Conservation (phyloP, 495 filamentous ascomycete genomes). For the Trichoderma orchidacearum region DNA sequence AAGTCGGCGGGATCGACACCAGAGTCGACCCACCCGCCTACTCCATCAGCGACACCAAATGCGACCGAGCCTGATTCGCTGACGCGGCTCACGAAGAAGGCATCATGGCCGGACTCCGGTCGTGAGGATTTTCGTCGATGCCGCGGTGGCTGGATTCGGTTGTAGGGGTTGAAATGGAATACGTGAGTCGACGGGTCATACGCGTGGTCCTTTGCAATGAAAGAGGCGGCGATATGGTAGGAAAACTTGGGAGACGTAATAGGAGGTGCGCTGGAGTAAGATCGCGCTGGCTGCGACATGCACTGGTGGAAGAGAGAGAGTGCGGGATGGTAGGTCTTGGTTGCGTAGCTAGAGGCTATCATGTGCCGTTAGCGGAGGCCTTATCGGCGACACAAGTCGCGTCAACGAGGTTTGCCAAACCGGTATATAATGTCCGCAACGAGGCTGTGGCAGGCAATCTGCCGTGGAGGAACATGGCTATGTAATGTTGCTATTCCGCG, state of each 20-base stretch:
- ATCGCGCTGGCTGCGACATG: neutral
- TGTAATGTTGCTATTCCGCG: neutral
- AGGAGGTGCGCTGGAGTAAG: slow-evolving; percentile 1
- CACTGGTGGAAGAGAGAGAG: neutral
- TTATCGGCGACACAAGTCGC: neutral
- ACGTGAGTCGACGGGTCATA: slow-evolving; percentile 58
- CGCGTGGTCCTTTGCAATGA: slow-evolving; percentile 61
- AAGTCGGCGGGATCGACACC: slow-evolving; percentile 92
- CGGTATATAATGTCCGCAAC: neutral
- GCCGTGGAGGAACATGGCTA: neutral
- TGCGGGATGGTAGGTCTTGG: neutral
- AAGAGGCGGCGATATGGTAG: slow-evolving; percentile 55
- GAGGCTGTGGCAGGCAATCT: neutral
- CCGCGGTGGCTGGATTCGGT: slow-evolving; percentile 38
- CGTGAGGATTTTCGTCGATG: slow-evolving; percentile 38
- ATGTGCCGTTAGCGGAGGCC: neutral
- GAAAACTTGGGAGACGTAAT: slow-evolving; percentile 27
- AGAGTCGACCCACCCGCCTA: slow-evolving; percentile 85
- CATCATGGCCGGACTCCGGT: slow-evolving; percentile 83
- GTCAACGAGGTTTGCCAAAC: neutral
- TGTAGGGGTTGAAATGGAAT: slow-evolving; percentile 62
- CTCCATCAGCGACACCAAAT: slow-evolving; percentile 84
- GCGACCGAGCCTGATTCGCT: slow-evolving; percentile 46
- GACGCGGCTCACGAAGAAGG: slow-evolving; percentile 79
- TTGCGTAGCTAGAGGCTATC: neutral